Evolutionary conservation across 73 alveolate genomes (phyloP).

Genomic region (Loxodes magnus): DNA sequence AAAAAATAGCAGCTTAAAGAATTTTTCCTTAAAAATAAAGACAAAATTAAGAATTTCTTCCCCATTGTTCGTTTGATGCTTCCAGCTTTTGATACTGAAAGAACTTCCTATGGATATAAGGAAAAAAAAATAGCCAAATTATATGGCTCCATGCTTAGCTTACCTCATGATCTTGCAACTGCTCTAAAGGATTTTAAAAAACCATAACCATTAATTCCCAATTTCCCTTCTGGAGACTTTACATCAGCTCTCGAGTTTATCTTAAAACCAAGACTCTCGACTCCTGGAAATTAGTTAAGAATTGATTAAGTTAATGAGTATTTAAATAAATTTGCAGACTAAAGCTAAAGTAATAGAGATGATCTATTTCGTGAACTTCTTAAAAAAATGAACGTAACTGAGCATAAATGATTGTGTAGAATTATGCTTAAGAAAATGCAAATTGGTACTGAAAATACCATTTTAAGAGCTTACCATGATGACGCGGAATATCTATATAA

Average conservation of each 20-base stretch:
- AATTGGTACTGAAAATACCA: conserved; percentile 75
- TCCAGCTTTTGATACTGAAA: conserved; percentile 73
- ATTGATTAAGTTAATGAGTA: conserved; percentile 57
- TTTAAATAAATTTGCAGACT: conserved; percentile 56
- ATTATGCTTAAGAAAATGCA: conserved; percentile 82
- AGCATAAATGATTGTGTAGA: conserved; percentile 83
- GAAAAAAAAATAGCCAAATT: conserved; percentile 72
- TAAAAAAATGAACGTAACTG: conserved; percentile 60
- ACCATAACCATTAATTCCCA: conserved; percentile 64
- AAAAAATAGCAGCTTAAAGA: neutral
- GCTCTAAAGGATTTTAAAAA: conserved; percentile 85
- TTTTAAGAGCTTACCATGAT: conserved; percentile 68
- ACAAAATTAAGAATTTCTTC: conserved; percentile 17
- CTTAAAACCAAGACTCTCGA: conserved; percentile 49
- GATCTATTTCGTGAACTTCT: conserved; percentile 52
- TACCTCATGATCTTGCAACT: conserved; percentile 68
- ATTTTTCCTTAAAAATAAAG: conserved; percentile 1
- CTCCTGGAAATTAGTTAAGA: conserved; percentile 39
- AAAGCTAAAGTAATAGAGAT: conserved; percentile 53
- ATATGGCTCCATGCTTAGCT: conserved; percentile 58
- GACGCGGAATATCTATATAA: conserved; percentile 84
- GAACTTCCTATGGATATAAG: conserved; percentile 80
- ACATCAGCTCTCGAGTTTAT: conserved; percentile 65
- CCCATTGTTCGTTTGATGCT: conserved; percentile 57
- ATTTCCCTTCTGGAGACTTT: conserved; percentile 87